These are phyloP conservation scores for Lactarius sanguifluus DNA, from an alignment of 768 basidiomycete species.

Conservation along the genomic window DNA sequence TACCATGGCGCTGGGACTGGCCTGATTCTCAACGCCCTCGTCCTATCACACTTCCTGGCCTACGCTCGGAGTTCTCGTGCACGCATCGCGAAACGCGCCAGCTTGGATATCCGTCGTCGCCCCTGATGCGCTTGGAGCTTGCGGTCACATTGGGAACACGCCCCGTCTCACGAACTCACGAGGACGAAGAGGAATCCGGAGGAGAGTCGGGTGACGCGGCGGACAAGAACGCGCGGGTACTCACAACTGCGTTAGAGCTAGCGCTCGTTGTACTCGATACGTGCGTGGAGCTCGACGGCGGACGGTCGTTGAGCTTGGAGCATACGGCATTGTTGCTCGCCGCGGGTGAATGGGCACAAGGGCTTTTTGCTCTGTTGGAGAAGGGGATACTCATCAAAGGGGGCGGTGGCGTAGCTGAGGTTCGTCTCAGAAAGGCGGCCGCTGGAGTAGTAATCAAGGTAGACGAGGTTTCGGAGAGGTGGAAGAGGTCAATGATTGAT, in stretches of 20 bases:
- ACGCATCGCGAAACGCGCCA: conserved; percentile 76
- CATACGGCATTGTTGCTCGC: conserved; percentile 70
- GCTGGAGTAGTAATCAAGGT: conserved; percentile 83
- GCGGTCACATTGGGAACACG: conserved; percentile 75
- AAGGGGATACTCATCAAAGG: conserved; percentile 60
- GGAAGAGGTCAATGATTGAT: conserved; percentile 65
- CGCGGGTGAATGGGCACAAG: conserved; percentile 77
- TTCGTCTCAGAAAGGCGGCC: conserved; percentile 62
- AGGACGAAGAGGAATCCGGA: conserved; percentile 34
- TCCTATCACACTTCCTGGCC: conserved; percentile 72
- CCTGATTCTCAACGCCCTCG: conserved; percentile 74
- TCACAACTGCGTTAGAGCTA: conserved; percentile 76
- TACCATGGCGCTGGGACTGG: conserved; percentile 79
- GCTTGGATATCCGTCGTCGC: conserved; percentile 81
- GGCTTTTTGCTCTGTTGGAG: conserved; percentile 63
- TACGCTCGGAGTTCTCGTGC: conserved; percentile 77
- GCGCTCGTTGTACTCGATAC: conserved; percentile 74
- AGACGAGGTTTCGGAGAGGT: conserved; percentile 65
- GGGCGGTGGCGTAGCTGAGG: conserved; percentile 63
- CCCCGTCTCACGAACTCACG: conserved; percentile 49
- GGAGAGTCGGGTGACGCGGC: conserved; percentile 27
- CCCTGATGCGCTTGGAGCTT: conserved; percentile 83
- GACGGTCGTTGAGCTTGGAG: conserved; percentile 71
- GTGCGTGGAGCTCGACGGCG: conserved; percentile 73
- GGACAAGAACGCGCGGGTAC: conserved; percentile 67